Percentiles rank a stretch among this genome's conserved stretches.
These are phyloP conservation scores for Aspergillus brasiliensis DNA, from an alignment of 2,329 filamentous ascomycete species.

Conservation along the genomic window DNA sequence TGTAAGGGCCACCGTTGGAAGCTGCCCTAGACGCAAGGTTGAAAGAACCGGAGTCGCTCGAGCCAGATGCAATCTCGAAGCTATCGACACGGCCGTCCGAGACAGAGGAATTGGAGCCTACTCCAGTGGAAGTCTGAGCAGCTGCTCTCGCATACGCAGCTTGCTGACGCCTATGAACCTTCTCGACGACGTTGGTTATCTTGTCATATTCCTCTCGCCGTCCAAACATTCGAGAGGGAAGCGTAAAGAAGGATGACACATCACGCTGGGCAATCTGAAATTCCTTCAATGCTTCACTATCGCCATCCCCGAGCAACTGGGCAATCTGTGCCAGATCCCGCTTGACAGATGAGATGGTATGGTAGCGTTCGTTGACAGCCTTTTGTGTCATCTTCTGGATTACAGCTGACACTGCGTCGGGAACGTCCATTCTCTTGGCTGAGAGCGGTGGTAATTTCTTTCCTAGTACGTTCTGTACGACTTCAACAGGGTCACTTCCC, in stretches of 20 bases:
- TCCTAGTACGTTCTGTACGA: slow-evolving; percentile 85
- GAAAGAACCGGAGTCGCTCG: slow-evolving; percentile 56
- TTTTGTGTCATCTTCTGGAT: slow-evolving; percentile 93
- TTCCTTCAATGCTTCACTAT: slow-evolving; percentile 68
- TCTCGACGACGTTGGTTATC: slow-evolving; percentile 74
- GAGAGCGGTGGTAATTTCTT: slow-evolving; percentile 77
- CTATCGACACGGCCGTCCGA: slow-evolving; percentile 54
- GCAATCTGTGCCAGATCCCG: slow-evolving; percentile 76
- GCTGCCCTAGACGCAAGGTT: slow-evolving; percentile 41
- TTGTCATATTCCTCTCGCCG: slow-evolving; percentile 70
- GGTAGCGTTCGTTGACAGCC: slow-evolving; percentile 82
- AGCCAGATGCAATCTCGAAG: slow-evolving; percentile 54
- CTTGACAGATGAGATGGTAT: slow-evolving; percentile 83
- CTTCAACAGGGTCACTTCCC: slow-evolving; percentile 78
- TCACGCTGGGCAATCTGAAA: slow-evolving; percentile 82
- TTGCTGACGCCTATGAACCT: slow-evolving; percentile 68
- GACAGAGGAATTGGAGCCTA: slow-evolving; percentile 57
- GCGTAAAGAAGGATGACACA: slow-evolving; percentile 87
- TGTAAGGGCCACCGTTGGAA: slow-evolving; percentile 36
- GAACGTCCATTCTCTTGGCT: slow-evolving; percentile 76
- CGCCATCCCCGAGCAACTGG: slow-evolving; percentile 72
- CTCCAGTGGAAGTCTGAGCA: slow-evolving; percentile 40
- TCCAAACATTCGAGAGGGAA: slow-evolving; percentile 80
- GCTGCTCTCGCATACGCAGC: slow-evolving; percentile 34
- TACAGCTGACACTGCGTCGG: slow-evolving; percentile 77